Base-by-base conservation (phyloP, 768 basidiomycete genomes). In the Lepiota venenata region DNA sequence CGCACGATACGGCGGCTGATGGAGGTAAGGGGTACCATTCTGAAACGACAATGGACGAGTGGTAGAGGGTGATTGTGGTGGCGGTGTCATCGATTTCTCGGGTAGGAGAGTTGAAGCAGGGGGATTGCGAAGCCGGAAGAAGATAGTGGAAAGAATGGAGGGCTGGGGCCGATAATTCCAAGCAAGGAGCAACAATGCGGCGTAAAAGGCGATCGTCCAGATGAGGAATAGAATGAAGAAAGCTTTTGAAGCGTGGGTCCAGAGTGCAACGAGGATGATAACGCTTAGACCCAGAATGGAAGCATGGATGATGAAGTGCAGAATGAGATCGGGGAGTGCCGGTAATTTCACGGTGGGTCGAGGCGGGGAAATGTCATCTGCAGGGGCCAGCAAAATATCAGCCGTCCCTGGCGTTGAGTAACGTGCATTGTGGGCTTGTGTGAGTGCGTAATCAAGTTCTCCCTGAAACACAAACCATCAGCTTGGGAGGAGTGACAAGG, bases 391-490 rank as follows among this genome's bases (percentile, higher is more conserved):
- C 25, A 55, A 35, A 12, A 55, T 55, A 18, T 55, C 53, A 7
- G 50, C 59, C 46, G 50, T 52, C 36, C 38, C 56, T 22, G 82
- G 79, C 10, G 82, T 82, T 50, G 74, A 66, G 55, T 64, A 63
- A 49, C 68, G 78, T 21, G 76, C 73, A 61, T 81, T 77, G 50
- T 76, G 69, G n/a, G 78, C 70, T 55, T 86, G 83, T 47, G 72
- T 79, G n/a, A 83, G 71, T 10, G 77, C 75, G 69, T 83, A 87
- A 68, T 91, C 88, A 14, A 90, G 74, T 64, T 90, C 88, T 51
- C 82, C 86, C 88, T 91, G 64, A 8, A 58, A 57, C 51, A 52
- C 62, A 55, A n/a, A 47, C 5, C 57, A 14, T 21, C 25, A 48
- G 37, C 21, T 11, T 48, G 21, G 36, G 39, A 21, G 37, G n/a